A percentile compares a stretch with the other conserved stretches of the same genome.
Conservation (phyloP, 1,284 basidiomycete species). For the Rhizoctonia solani region DNA sequence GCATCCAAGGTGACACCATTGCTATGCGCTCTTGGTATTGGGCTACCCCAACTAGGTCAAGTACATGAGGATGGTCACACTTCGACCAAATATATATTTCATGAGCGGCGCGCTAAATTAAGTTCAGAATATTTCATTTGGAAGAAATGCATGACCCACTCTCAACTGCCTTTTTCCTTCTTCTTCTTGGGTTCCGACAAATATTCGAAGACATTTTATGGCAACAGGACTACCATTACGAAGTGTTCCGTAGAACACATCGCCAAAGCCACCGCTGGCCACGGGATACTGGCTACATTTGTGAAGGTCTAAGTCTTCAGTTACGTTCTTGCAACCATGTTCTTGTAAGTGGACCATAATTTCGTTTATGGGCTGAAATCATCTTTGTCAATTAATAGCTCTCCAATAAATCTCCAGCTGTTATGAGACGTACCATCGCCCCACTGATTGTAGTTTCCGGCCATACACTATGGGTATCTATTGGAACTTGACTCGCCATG, state of each 20-base stretch:
- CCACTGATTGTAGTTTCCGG: no score
- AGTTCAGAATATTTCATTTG: not conserved
- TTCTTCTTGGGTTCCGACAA: not conserved
- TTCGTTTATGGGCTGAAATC: not conserved
- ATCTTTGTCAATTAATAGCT: no score
- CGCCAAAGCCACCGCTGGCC: not conserved
- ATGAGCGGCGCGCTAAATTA: conserved; percentile 10
- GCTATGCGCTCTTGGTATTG: conserved; percentile 5
- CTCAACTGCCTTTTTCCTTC: not conserved
- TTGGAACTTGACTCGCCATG: no score
- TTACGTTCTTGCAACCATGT: conserved; percentile 3
- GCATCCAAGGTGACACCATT: conserved; percentile 27
- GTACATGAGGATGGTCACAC: conserved; percentile 1
- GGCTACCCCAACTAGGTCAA: not conserved
- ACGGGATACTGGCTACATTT: not conserved
- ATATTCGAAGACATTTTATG: not conserved
- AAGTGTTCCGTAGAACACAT: not conserved
- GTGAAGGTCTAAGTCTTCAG: not conserved
- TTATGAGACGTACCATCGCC: no score
- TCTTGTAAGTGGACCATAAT: not conserved
- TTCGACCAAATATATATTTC: conserved; percentile 27
- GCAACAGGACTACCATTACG: not conserved
- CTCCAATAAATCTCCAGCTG: no score
- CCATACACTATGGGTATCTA: no score
- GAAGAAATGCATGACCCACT: not conserved